Evolutionary conservation across 2,329 filamentous ascomycete genomes (phyloP).

Genomic region (Fusarium sp.): DNA sequence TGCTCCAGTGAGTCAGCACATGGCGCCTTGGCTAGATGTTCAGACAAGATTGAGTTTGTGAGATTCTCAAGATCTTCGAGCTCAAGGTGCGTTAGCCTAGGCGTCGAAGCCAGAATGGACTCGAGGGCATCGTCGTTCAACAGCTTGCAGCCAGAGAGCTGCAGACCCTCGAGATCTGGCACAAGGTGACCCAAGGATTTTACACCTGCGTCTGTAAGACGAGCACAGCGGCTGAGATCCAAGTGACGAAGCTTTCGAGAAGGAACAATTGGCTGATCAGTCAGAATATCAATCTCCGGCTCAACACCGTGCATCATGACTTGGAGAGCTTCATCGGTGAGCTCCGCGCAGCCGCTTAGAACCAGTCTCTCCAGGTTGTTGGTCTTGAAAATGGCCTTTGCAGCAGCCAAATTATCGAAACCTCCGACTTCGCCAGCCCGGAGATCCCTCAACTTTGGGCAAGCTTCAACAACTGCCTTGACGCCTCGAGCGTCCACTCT

Average conservation of each 20-base stretch:
- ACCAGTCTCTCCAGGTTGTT: constrained; percentile 88
- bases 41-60: constrained; percentile 77
- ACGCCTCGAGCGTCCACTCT: constrained; percentile 85
- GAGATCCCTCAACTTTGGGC: constrained; percentile 80
- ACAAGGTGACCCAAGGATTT: constrained; percentile 78
- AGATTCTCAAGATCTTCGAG: constrained; percentile 85
- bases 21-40: constrained; percentile 80
- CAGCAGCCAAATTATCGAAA: constrained; percentile 80
- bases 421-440: constrained; percentile 84
- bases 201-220: constrained; percentile 80
- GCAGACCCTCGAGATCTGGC: constrained; percentile 83
- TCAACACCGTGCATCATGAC: constrained; percentile 81
- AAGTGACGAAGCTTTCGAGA: constrained; percentile 84
- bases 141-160: constrained; percentile 80
- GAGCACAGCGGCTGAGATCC: constrained; percentile 83
- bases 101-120: constrained; percentile 78
- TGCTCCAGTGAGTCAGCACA: constrained; percentile 80
- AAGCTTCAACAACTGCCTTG: constrained; percentile 77
- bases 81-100: constrained; percentile 85
- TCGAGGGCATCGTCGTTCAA: constrained; percentile 80
- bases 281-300: constrained; percentile 84
- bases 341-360: constrained; percentile 80
- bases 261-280: constrained; percentile 79
- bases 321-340: constrained; percentile 80
- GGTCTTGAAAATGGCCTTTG: constrained; percentile 78